These are phyloP conservation scores for Bruguiera parviflora DNA, from an alignment of 345 rosid species.

Conservation along the genomic window DNA sequence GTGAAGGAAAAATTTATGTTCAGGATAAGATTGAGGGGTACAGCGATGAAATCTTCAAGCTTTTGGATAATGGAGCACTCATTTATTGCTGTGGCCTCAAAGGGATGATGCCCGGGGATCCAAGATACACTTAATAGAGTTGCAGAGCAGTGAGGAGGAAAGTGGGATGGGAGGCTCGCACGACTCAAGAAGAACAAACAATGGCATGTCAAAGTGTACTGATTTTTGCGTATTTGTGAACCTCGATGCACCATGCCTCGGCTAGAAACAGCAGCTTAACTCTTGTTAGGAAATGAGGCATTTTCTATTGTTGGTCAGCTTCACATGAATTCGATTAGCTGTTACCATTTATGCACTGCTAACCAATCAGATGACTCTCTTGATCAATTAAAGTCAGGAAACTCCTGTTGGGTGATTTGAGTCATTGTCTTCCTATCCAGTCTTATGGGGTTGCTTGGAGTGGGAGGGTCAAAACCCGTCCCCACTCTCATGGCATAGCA, in stretches of 20 bases:
- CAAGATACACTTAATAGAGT: slow-evolving; percentile 87
- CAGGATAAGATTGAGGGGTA: slow-evolving; percentile 98
- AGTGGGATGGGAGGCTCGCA: slow-evolving; percentile 88
- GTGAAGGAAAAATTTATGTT: slow-evolving; percentile 96
- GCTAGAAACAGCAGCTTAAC: not conserved
- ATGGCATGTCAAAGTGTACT: slow-evolving; percentile 99
- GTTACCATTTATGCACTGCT: slow-evolving; percentile 23
- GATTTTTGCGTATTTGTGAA: slow-evolving; percentile 10
- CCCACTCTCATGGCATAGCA: too few species aligned
- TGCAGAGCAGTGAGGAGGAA: slow-evolving; percentile 69
- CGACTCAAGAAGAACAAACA: slow-evolving; percentile 96
- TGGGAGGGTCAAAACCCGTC: too few species aligned
- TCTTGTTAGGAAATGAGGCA: not conserved
- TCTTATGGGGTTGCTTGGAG: too few species aligned
- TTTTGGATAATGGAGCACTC: slow-evolving; percentile 90
- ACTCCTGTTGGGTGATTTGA: not conserved
- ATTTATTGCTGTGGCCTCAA: slow-evolving; percentile 94
- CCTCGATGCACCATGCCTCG: not conserved
- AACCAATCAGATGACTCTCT: slow-evolving; percentile 22
- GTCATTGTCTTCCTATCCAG: not conserved
- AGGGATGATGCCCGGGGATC: slow-evolving; percentile 99
- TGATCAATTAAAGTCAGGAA: slow-evolving; percentile 14
- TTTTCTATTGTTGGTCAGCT: slow-evolving; percentile 1
- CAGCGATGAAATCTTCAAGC: slow-evolving; percentile 85
- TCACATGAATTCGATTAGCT: slow-evolving; percentile 15